phyloP scores from a whole-genome alignment of 352 stramenopile genomes.

The Phytophthora lateralis region DNA sequence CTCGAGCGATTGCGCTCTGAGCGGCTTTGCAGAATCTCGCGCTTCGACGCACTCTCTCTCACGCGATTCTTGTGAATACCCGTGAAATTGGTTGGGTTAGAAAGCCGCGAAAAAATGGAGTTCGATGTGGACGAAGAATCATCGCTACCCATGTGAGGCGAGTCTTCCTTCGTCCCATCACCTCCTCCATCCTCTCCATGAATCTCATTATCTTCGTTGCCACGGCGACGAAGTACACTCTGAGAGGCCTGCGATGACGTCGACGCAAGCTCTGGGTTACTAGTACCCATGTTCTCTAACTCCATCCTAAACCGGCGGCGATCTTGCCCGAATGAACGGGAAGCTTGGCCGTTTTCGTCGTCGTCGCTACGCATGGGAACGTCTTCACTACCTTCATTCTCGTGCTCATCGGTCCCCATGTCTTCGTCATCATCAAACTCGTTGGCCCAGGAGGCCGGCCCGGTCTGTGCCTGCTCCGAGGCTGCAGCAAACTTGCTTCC shows the following conservation, averaged over 20 bases:
- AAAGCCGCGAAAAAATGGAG: constrained; percentile 86
- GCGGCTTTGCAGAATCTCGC: constrained; percentile 77
- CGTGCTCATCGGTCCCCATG: constrained; percentile 46
- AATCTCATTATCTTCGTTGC: constrained; percentile 39
- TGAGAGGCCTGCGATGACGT: constrained; percentile 44
- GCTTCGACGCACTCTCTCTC: constrained; percentile 78
- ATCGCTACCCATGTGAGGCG: constrained; percentile 63
- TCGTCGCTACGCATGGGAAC: constrained; percentile 59
- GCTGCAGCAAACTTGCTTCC: constrained; percentile 22
- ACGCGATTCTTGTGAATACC: constrained; percentile 90
- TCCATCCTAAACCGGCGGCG: constrained; percentile 66
- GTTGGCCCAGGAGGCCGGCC: constrained; percentile 69
- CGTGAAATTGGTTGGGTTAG: constrained; percentile 88
- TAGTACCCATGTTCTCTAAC: constrained; percentile 43
- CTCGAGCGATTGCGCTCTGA: constrained; percentile 76
- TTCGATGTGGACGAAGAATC: constrained; percentile 58
- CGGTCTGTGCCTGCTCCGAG: constrained; percentile 24
- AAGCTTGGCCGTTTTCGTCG: constrained; percentile 31
- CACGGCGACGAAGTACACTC: constrained; percentile 36
- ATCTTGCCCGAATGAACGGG: constrained; percentile 27
- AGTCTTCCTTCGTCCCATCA: constrained; percentile 44
- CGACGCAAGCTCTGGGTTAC: constrained; percentile 47
- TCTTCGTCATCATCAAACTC: constrained; percentile 76
- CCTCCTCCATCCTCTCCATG: constrained; percentile 39
- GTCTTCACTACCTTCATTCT: constrained; percentile 53